Evolutionary conservation across 2,329 filamentous ascomycete genomes (phyloP), one percentile per base, ranked within the genome.

Genomic region (Monosporascus sp.): DNA sequence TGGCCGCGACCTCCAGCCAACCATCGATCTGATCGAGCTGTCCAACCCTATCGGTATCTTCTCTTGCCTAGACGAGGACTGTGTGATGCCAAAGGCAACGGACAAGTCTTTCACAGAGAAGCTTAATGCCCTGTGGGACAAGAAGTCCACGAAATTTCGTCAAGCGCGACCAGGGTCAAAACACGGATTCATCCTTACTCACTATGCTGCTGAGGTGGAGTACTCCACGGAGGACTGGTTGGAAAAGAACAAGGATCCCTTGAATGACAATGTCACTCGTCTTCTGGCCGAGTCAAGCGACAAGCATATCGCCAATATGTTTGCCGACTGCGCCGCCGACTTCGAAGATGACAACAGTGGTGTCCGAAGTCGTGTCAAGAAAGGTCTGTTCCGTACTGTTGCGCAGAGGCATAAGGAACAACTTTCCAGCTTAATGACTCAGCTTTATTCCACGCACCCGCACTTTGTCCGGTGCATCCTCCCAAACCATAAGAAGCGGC

Each of bases 11-110:
- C 78, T 99, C 26, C 95, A 99, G 69, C 94, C 94, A 0, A 99
- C 94, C 0, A 99, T 99, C 62, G 94, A 99, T 65, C 79, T 99
- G 45, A 99, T 99, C 58, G 94, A 99, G 71, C 72, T 99, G 37
- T 83, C 94, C 0, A 99, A 99, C 62, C 94, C 94, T 0, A 99
- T 99, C 53, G 95, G 94, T 76, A 96, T 99, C 64, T 99, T 99
- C 71, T 97, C 94, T 0, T 99, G 95, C 66, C 78, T 99, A 17
- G 94, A 99, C 62, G 94, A 99, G 72, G 94, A 99, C 72, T 94
- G 87, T 48, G 95, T 99, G 35, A 99, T 99, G 94, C 94, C 94
- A 35, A 99, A 97, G 72, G 94, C 94, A 3, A 97, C 93, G 1
- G 95, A 99, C 71, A 93, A 89, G 70, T 91, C 89, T 7, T 99